Percentiles rank a stretch among this genome's conserved stretches.
Conservation (phyloP, 331 rosid genomes). For the Rhamnella rubrinervis region DNA sequence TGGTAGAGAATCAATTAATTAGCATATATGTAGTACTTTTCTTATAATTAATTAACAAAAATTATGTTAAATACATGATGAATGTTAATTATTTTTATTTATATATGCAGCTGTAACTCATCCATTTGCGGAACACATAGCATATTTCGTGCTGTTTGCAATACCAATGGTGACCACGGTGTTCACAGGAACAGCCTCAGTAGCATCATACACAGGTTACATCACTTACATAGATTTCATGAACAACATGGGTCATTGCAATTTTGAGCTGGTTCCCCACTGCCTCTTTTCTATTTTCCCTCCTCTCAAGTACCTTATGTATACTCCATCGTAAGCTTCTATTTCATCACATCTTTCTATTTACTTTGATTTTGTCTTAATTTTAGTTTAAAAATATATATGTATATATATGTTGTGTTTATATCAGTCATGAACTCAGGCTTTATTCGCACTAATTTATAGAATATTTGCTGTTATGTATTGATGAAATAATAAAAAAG, state of each 20-base stretch:
- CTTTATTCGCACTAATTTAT: no score
- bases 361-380: no score
- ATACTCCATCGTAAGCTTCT: constrained; percentile 75
- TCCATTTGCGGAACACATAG: constrained; percentile 82
- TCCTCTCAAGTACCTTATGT: constrained; percentile 58
- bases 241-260: constrained; percentile 97
- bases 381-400: no score
- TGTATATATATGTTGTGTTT: no score
- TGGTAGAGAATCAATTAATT: no score
- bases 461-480: no score
- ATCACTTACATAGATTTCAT: constrained; percentile 63
- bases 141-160: constrained; percentile 55
- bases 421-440: no score
- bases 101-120: constrained; percentile 69
- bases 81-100: neutral
- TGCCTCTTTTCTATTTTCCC: constrained; percentile 54
- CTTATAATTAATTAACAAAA: no score
- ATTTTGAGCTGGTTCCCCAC: constrained; percentile 68
- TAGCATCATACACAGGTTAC: constrained; percentile 39
- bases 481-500: no score
- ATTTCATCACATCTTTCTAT: neutral
- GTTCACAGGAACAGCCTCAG: constrained; percentile 38
- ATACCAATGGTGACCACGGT: constrained; percentile 43
- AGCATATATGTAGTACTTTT: neutral
- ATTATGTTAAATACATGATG: neutral